Percentiles rank a stretch among this genome's conserved stretches.
phyloP scores from a whole-genome alignment of 176 grass and related monocot species.

The Triticum monococcum region DNA sequence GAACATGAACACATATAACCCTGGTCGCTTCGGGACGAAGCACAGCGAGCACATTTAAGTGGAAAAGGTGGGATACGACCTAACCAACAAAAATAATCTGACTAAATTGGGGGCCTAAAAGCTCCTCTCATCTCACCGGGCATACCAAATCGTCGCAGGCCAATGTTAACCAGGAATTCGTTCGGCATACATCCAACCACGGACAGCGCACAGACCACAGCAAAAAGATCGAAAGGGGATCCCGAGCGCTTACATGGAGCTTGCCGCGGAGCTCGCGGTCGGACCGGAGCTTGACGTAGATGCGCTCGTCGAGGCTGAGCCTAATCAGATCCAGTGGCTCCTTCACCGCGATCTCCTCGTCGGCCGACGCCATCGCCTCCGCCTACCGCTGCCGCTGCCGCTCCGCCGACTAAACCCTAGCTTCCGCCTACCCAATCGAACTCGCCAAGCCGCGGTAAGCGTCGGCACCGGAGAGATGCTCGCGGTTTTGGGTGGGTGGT shows the following conservation, averaged over 20 bases:
- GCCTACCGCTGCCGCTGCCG: background rate
- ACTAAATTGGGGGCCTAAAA: background rate
- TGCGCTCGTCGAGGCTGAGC: conserved; percentile 98
- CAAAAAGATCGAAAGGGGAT: background rate
- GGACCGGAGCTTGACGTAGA: conserved; percentile 98
- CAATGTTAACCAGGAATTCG: background rate
- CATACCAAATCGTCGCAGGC: background rate
- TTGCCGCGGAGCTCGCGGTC: conserved; percentile 98
- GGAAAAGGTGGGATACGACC: background rate
- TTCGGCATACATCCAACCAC: background rate
- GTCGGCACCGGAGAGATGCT: conserved; percentile 14
- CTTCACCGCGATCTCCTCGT: conserved; percentile 95
- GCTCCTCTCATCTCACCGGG: background rate
- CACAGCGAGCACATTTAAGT: too few relatives aligned
- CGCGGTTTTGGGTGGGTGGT: background rate
- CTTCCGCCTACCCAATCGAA: conserved; percentile 18
- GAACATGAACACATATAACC: background rate
- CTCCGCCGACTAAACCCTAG: conserved; percentile 42
- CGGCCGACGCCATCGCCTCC: conserved; percentile 42
- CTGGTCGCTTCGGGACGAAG: background rate
- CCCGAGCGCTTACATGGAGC: conserved; percentile 67
- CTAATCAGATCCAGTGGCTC: conserved; percentile 99
- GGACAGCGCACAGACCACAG: background rate
- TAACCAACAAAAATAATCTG: too few relatives aligned
- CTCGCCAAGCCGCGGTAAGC: conserved; percentile 1